Conservation (phyloP, 2,329 filamentous ascomycete species). For the Cladosporium colombiae region DNA sequence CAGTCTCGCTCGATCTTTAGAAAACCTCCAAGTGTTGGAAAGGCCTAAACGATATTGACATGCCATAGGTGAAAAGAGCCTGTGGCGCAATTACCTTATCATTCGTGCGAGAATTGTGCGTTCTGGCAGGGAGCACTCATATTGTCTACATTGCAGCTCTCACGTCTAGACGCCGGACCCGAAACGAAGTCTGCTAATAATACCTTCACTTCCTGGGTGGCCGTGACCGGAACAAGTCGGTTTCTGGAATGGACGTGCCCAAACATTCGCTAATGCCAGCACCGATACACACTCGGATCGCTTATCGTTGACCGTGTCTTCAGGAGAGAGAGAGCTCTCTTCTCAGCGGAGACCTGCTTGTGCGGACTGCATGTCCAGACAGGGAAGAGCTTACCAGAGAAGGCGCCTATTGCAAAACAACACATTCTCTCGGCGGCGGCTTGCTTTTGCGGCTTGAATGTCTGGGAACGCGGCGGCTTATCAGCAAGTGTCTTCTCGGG, state of each 20-base stretch:
- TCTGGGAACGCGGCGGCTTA: too few relatives aligned
- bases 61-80: not conserved
- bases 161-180: not conserved
- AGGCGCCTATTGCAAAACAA: too few relatives aligned
- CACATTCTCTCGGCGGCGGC: too few relatives aligned
- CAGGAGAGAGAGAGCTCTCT: too few relatives aligned
- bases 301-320: too few relatives aligned
- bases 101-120: not conserved
- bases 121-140: not conserved
- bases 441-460: too few relatives aligned
- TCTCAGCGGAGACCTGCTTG: too few relatives aligned
- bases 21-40: not conserved
- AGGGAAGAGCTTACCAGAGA: too few relatives aligned
- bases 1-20: not conserved
- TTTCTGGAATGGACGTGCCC: not conserved
- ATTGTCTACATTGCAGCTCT: not conserved
- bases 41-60: not conserved
- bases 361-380: too few relatives aligned
- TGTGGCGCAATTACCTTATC: not conserved
- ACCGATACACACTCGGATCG: not conserved
- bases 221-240: not conserved
- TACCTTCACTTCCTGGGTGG: not conserved
- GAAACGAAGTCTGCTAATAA: not conserved
- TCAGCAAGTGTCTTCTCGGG: too few relatives aligned
- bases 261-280: not conserved